Percentiles rank a stretch among this genome's conserved stretches.
Conservation (phyloP, 2,329 filamentous ascomycete species). For the Aspergillus ustus region DNA sequence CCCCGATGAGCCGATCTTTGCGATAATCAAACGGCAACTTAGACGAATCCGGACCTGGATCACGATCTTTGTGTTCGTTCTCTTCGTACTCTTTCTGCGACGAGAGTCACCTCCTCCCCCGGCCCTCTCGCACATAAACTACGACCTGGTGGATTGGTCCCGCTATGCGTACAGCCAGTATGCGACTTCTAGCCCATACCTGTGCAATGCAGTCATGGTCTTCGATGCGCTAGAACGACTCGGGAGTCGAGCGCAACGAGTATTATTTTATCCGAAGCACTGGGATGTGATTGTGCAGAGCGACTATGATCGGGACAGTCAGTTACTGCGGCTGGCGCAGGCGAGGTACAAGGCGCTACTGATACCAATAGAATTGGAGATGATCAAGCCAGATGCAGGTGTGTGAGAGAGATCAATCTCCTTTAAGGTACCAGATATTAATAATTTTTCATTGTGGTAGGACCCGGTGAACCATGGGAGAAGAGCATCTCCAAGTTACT, state of each 20-base stretch:
- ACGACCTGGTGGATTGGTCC: slow-evolving; percentile 45
- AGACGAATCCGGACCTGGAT: slow-evolving; percentile 38
- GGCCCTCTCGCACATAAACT: slow-evolving; percentile 33
- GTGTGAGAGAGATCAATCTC: slow-evolving; percentile 1
- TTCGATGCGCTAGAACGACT: slow-evolving; percentile 46
- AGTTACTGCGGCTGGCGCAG: slow-evolving; percentile 54
- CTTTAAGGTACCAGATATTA: background rate
- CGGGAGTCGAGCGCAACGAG: slow-evolving; percentile 45
- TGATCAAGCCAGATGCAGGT: slow-evolving; percentile 34
- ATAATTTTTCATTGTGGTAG: slow-evolving; percentile 17
- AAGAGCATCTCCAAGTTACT: slow-evolving; percentile 70
- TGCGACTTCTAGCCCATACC: slow-evolving; percentile 46
- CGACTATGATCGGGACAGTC: slow-evolving; percentile 42
- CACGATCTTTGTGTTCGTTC: slow-evolving; percentile 27
- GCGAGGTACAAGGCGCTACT: slow-evolving; percentile 56
- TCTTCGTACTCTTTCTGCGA: slow-evolving; percentile 33
- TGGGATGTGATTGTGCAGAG: slow-evolving; percentile 42
- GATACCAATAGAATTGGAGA: slow-evolving; percentile 51
- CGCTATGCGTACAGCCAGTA: slow-evolving; percentile 50
- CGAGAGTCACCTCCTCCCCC: slow-evolving; percentile 25
- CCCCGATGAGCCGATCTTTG: slow-evolving; percentile 35
- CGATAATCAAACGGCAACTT: slow-evolving; percentile 39
- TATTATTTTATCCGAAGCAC: slow-evolving; percentile 48
- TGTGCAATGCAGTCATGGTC: slow-evolving; percentile 50
- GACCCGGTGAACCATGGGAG: slow-evolving; percentile 59